Evolutionary conservation across 176 grass and related monocot species (phyloP), one percentile per base, ranked within the genome.

Genomic region (Zoysia pacifica): DNA sequence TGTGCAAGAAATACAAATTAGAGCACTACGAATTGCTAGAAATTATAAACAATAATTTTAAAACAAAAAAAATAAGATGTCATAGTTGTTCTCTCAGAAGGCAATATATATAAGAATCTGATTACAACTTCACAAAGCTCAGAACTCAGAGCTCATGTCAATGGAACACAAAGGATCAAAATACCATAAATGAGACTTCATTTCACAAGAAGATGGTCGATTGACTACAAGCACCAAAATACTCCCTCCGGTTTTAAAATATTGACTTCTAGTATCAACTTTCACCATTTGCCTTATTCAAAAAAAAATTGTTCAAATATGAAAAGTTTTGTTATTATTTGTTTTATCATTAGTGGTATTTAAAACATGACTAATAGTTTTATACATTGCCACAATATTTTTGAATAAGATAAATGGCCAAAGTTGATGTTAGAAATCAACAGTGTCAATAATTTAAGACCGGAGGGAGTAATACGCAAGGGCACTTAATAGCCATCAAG

Each of bases 91-190:
- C 43, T 9, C 47, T 13, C 28, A 28, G 28, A 28, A 65, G 59
- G 19, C 47, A 45, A 45, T 54, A 45, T 54, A 45, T 48, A 67
- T 52, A 82, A 77, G 15, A 76, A 69, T 48, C 45, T 13, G 48
- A 63, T 11, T 12, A 45, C 0, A 78, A 37, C 4, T 62, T 37
- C 5, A 12, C 28, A 28, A 28, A 28, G 28, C 28, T 28, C 28
- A 28, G 28, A 28, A 28, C 28, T 28, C 28, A 28, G 28, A 28
- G 0, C 28, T 28, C 28, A 28, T 28, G 28, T 28, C 28, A 28
- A 28, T 10, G 8, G 1, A 72, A 81, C 2, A 41, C 60, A 44
- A 3, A 39, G 35, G 6, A 39, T 6, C 15, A 14, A 7, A 72
- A 50, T 81, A 62, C 15, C 7, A 18, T 6, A 9, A 3, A 19